Conservation (phyloP, 1,284 basidiomycete species). For the Serendipita sp. region DNA sequence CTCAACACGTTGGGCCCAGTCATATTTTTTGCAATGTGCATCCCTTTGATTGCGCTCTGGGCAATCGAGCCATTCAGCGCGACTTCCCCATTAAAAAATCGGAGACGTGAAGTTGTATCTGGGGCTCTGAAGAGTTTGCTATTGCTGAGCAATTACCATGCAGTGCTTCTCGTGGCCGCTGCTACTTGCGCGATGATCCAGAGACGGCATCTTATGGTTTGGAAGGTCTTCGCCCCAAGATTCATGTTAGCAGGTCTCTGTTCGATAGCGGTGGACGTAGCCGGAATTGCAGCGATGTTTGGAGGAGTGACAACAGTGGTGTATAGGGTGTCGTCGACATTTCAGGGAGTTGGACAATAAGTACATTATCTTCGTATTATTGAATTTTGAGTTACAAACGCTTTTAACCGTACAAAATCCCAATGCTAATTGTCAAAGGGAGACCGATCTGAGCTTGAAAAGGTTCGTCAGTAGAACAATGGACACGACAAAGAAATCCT, state of each 20-base stretch:
- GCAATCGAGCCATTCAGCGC: slow-evolving; percentile 53
- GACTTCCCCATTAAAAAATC: not conserved
- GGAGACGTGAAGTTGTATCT: not conserved
- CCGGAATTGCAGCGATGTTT: slow-evolving; percentile 24
- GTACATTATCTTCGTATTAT: too few species aligned
- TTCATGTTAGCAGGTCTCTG: slow-evolving; percentile 64
- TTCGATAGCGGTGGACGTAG: slow-evolving; percentile 29
- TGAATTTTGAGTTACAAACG: too few species aligned
- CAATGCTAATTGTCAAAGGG: too few species aligned
- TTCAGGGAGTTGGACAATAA: not conserved
- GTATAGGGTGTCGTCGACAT: not conserved
- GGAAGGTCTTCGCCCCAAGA: slow-evolving; percentile 95
- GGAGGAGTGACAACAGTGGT: not conserved
- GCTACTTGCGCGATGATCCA: slow-evolving; percentile 65
- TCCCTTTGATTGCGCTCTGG: slow-evolving; percentile 74
- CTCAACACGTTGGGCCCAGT: slow-evolving; percentile 73
- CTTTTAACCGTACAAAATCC: too few species aligned
- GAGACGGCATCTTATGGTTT: slow-evolving; percentile 90
- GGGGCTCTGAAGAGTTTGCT: not conserved
- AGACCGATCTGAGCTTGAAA: too few species aligned
- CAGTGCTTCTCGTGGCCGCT: slow-evolving; percentile 50
- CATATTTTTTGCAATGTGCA: slow-evolving; percentile 44
- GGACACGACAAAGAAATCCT: too few species aligned
- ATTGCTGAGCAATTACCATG: slow-evolving; percentile 36
- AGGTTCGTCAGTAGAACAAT: too few species aligned